phyloP scores from a whole-genome alignment of 2,329 filamentous ascomycete genomes.

The Cladosporium sp. region DNA sequence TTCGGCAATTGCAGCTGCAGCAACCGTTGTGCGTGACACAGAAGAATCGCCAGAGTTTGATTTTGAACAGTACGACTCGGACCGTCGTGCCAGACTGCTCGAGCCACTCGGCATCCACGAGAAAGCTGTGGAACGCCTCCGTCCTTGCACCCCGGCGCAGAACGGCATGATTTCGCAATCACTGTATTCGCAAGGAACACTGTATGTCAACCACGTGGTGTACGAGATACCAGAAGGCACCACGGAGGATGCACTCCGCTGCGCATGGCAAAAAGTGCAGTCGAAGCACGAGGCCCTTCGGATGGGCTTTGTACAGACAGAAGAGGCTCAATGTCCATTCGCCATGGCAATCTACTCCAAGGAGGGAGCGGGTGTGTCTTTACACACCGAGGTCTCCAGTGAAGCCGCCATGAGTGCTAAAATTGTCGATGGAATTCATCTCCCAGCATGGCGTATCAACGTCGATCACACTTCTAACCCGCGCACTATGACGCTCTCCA shows the following conservation, averaged over 20 bases:
- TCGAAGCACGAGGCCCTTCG: slow-evolving; percentile 69
- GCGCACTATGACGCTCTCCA: slow-evolving; percentile 49
- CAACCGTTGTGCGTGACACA: not conserved
- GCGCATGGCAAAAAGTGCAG: slow-evolving; percentile 62
- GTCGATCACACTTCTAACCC: slow-evolving; percentile 41
- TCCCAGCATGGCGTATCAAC: slow-evolving; percentile 64
- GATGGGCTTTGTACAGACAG: slow-evolving; percentile 68
- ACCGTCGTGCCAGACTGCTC: slow-evolving; percentile 40
- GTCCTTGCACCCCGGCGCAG: slow-evolving; percentile 80
- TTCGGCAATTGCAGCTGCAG: slow-evolving; percentile 25
- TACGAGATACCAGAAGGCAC: slow-evolving; percentile 51
- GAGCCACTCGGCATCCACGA: slow-evolving; percentile 14
- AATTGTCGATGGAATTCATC: slow-evolving; percentile 50
- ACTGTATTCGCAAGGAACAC: slow-evolving; percentile 61
- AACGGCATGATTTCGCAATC: slow-evolving; percentile 78
- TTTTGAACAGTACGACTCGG: slow-evolving; percentile 53
- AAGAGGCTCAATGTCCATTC: slow-evolving; percentile 63
- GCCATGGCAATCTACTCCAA: slow-evolving; percentile 68
- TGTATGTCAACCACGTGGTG: slow-evolving; percentile 75
- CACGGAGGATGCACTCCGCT: slow-evolving; percentile 44
- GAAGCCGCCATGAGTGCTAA: slow-evolving; percentile 7
- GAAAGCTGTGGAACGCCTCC: slow-evolving; percentile 53
- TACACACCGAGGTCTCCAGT: not conserved
- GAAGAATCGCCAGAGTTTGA: slow-evolving; percentile 41
- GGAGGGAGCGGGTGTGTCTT: slow-evolving; percentile 4